Evolutionary conservation across 2,329 filamentous ascomycete species (phyloP), one percentile per base, ranked within the genome.

Genomic region (Scopulariopsis brevicaulis): DNA sequence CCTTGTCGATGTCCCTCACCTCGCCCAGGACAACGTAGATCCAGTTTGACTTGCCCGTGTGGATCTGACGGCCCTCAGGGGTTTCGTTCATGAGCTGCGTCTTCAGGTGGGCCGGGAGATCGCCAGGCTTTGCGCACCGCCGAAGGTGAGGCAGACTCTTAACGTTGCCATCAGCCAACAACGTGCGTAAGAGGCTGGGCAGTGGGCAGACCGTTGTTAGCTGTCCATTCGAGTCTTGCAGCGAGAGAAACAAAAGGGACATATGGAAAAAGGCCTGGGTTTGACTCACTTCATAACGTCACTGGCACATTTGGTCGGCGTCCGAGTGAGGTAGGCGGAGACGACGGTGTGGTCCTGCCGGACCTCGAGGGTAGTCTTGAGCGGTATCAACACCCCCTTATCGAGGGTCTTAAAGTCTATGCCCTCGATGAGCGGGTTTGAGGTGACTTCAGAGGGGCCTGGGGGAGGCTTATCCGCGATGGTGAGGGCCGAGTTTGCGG

Each of bases 271-370:
- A 25, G 24, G 22, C 25, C 24, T n/a, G 14, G 14, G 40, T 14
- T 46, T 2, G 25, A 77, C 83, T 69, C 74, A 91, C 88, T 80
- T 84, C 67, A 94, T 81, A 66, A 90, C 80, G 62, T 80, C 77
- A 69, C 87, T 90, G 63, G 88, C 87, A 64, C 80, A 78, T 70
- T 85, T 88, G 62, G 84, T 82, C 53, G 88, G 88, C 58, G 88
- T 81, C 65, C 86, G 80, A 55, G 89, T 86, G 62, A 90, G 82
- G 68, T 87, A 87, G 57, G 85, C 85, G 60, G 81, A 76, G 55
- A 86, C 78, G 61, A 81, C 72, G 43, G 72, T 72, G 59, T 85
- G 78, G 58, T 82, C 79, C 63, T 84, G 80, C 56, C 78, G 75
- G 56, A 84, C 76, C 67, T 87, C 84, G 53, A 85, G 76, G 1